These are phyloP conservation scores for Barnettozyma sucrosica DNA, from an alignment of 805 yeast genomes.

Conservation along the genomic window DNA sequence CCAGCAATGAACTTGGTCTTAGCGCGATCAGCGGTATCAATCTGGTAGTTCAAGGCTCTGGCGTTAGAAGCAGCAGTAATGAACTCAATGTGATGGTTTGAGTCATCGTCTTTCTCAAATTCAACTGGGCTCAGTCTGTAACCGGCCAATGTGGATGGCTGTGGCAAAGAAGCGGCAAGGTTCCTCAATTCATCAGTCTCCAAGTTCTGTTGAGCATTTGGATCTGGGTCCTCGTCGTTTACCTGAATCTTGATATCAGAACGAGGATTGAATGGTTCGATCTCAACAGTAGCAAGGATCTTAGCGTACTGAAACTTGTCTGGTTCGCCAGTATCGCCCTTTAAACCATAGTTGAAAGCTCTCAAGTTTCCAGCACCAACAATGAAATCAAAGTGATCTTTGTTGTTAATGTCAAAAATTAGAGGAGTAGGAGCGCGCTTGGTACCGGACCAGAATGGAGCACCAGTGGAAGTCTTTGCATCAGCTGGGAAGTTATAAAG, in stretches of 20 bases:
- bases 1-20: constrained; percentile 98
- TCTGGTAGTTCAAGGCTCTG: constrained; percentile 86
- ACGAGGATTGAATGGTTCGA: constrained; percentile 70
- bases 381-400: constrained; percentile 76
- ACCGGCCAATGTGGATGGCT: constrained; percentile 84
- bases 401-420: constrained; percentile 65
- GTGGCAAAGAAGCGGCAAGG: constrained; percentile 76
- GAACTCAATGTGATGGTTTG: constrained; percentile 94
- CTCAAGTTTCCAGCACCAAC: constrained; percentile 87
- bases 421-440: constrained; percentile 94
- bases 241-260: constrained; percentile 76
- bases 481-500: constrained; percentile 93
- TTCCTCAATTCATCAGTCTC: constrained; percentile 62
- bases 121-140: constrained; percentile 85
- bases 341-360: constrained; percentile 85
- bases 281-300: constrained; percentile 43
- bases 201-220: constrained; percentile 47
- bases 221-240: constrained; percentile 83
- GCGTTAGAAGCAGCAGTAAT: constrained; percentile 94
- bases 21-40: constrained; percentile 81
- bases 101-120: constrained; percentile 96
- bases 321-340: constrained; percentile 58
- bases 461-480: constrained; percentile 84
- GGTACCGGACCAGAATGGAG: constrained; percentile 96
- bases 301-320: constrained; percentile 43